Evolutionary conservation across 2,329 filamentous ascomycete species (phyloP), one percentile per base, ranked within the genome.

Genomic region (Nemania diffusa): DNA sequence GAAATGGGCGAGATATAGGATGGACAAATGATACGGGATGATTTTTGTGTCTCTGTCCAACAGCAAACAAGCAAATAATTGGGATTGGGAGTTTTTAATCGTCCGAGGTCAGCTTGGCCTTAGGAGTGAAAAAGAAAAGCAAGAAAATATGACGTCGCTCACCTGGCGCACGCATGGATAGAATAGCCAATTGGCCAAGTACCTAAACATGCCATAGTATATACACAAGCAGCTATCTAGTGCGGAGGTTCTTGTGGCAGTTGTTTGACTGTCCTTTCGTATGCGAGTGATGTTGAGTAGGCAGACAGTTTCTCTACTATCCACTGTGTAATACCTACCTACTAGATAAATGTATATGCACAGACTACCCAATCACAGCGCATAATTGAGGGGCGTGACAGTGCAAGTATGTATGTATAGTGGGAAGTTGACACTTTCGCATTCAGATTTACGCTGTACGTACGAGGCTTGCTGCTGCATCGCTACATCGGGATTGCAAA

Each of bases 301-400:
- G 37, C 3, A 3, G 6, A 40, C 13, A 9, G 37, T 17, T 40
- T 17, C 37, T 40, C 37, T 17, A 15, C 8, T 40, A n/a, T 13
- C 6, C 37, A 17, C 6, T 4, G 13, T 7, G 8, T 13, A 15
- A 40, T 40, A 15, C 32, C 32, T 17, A 6, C 29, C 29, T 32
- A 32, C 29, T 5, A 32, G 29, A 32, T 32, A 9, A 9, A 32
- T 32, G 9, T 9, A 8, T n/a, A 52, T 37, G 52, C 42, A 44
- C 6, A 11, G 13, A 51, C 2, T 40, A 55, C 29, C 64, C 64
- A 66, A 63, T 58, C 64, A 63, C 8, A 55, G 29, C 4, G 37
- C 53, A 24, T 27, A 17, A 32, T 63, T n/a, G 48, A 7, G 58
- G 58, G 58, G 52, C 51, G 53, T 63, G 58, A 24, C 37, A 53